A percentile compares a stretch with the other conserved stretches of the same genome.
Evolutionary conservation across 768 basidiomycete species (phyloP).

Genomic region (Cyathus striatus): DNA sequence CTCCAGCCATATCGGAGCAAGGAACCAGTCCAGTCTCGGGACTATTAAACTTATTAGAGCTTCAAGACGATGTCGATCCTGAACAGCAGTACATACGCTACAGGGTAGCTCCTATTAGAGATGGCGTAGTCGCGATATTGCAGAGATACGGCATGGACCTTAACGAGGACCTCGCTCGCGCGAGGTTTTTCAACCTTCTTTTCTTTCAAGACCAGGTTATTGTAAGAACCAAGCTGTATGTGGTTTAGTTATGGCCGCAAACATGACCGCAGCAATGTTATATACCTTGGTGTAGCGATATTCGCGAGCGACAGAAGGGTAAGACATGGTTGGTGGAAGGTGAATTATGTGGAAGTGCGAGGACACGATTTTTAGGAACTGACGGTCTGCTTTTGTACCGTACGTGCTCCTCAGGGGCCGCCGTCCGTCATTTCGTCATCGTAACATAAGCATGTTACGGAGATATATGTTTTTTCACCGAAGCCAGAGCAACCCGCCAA

Average conservation of each 20-base stretch:
- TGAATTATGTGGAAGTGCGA: background rate
- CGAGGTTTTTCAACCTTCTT: background rate
- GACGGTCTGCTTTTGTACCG: too few species aligned
- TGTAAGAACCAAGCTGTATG: background rate
- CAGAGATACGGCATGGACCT: slow-evolving; percentile 43
- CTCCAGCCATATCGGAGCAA: slow-evolving; percentile 43
- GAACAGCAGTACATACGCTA: slow-evolving; percentile 16
- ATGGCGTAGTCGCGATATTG: slow-evolving; percentile 44
- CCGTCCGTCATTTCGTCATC: too few species aligned
- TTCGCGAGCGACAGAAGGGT: background rate
- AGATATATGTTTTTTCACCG: too few species aligned
- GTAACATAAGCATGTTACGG: too few species aligned
- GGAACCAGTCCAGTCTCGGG: slow-evolving; percentile 13
- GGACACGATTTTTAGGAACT: too few species aligned
- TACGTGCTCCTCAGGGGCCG: too few species aligned
- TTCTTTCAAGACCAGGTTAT: background rate
- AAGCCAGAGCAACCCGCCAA: too few species aligned
- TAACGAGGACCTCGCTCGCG: slow-evolving; percentile 41
- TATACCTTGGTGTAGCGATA: background rate
- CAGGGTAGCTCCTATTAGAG: slow-evolving; percentile 27
- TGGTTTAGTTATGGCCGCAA: background rate
- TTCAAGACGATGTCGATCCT: too few species aligned
- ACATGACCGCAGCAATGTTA: background rate
- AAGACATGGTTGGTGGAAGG: background rate
- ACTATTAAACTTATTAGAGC: too few species aligned